Evolutionary conservation across 2,329 filamentous ascomycete genomes (phyloP).

Genomic region (Fusarium irregulare): DNA sequence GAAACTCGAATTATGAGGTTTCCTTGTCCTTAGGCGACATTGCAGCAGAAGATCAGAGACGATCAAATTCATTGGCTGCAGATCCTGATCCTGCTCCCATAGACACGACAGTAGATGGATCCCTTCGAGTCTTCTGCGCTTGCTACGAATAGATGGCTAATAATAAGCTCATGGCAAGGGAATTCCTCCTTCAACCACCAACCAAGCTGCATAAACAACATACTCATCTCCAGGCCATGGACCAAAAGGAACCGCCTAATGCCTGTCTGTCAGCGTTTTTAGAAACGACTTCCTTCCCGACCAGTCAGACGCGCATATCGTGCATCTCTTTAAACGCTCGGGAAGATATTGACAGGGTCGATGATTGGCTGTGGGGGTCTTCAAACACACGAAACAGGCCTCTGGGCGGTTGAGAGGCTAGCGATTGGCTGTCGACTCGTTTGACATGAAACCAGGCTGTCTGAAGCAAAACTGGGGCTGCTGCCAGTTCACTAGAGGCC

Average conservation of each 20-base stretch:
- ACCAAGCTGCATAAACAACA: slow-evolving; percentile 23
- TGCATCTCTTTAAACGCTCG: slow-evolving; percentile 28
- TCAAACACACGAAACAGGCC: slow-evolving; percentile 35
- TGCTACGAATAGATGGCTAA: slow-evolving; percentile 27
- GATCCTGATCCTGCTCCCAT: neutral
- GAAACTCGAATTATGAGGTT: slow-evolving; percentile 1
- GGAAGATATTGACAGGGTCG: slow-evolving; percentile 17
- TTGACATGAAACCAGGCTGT: slow-evolving; percentile 36
- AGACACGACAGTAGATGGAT: slow-evolving; percentile 7
- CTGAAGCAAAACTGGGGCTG: slow-evolving; percentile 34
- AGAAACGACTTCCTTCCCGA: slow-evolving; percentile 5
- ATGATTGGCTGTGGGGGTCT: slow-evolving; percentile 14
- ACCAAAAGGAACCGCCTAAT: slow-evolving; percentile 7
- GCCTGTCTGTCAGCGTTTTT: slow-evolving; percentile 14
- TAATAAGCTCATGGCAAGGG: slow-evolving; percentile 13
- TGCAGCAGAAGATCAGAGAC: slow-evolving; percentile 10
- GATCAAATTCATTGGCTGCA: slow-evolving; percentile 28
- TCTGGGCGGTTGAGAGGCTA: slow-evolving; percentile 16
- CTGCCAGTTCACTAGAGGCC: neutral
- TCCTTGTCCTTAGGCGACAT: slow-evolving; percentile 13
- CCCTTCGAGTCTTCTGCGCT: slow-evolving; percentile 10
- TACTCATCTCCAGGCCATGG: neutral
- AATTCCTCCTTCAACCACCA: slow-evolving; percentile 13
- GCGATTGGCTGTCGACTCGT: slow-evolving; percentile 23
- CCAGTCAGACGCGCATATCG: slow-evolving; percentile 16